Evolutionary conservation across 2,329 filamentous ascomycete species (phyloP), one percentile per base, ranked within the genome.

Genomic region (Cordyceps fumosorosea): DNA sequence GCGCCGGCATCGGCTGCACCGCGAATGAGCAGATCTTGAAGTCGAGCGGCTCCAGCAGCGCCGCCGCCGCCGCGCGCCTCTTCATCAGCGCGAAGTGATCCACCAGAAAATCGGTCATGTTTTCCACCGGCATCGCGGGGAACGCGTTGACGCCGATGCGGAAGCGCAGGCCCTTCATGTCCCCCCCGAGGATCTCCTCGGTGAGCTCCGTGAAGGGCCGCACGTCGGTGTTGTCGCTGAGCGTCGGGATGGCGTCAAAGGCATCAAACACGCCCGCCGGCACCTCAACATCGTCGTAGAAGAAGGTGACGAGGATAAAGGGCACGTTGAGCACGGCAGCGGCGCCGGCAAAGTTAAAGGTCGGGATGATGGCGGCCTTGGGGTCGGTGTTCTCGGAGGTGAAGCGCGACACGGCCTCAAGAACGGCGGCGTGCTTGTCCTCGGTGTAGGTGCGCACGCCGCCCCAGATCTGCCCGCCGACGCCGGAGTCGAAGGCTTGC

Each of bases 251-350:
- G 45, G 74, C 74, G 2, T 80, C 78, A 70, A 88, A 88, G 62
- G 80, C 79, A 62, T 79, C 76, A 63, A 89, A 88, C 2, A 82
- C 77, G 5, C 75, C 80, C 1, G 74, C 67, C 0, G 85, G 84
- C 0, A 79, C 79, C 56, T 73, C 70, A 0, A 79, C 77, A 1
- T 82, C 85, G 69, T 88, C 82, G 69, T 87, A 88, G 74, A 85
- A 87, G 18, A 64, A 59, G 16, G 47, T 47, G 16, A 64, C 60
- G n/a, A 63, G 44, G 44, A 62, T 60, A 16, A 56, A 50, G 24
- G 63, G 63, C 29, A 64, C 42, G 52, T 56, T 29, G 60, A 64
- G 29, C 3, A 20, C 60, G 14, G 56, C 24, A 11, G 32, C 24
- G 18, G 42, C 56, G 34, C 53, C 37, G 24, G 58, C 55, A 54